Percentiles rank a stretch among this genome's conserved stretches.
Evolutionary conservation across 1,139 yeast genomes (phyloP).

Genomic region (Pichia sp.): DNA sequence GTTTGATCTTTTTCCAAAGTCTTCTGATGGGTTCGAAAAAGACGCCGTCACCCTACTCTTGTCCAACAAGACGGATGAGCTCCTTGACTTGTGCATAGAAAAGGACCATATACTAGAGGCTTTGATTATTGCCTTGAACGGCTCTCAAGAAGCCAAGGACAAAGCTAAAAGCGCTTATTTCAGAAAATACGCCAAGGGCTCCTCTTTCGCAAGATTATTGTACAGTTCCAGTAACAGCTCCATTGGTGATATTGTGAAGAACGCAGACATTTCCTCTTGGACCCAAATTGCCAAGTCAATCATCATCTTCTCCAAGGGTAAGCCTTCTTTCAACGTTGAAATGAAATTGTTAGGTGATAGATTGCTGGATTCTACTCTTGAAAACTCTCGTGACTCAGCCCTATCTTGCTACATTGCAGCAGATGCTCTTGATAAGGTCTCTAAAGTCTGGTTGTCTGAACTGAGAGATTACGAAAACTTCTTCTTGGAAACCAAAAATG

Average conservation of each 20-base stretch:
- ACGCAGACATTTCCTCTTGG: slow-evolving; percentile 79
- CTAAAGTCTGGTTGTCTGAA: slow-evolving; percentile 81
- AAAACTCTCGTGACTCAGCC: slow-evolving; percentile 59
- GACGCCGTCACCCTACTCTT: slow-evolving; percentile 56
- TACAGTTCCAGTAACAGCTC: slow-evolving; percentile 59
- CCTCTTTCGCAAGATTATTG: slow-evolving; percentile 65
- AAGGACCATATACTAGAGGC: slow-evolving; percentile 72
- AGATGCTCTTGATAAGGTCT: slow-evolving; percentile 70
- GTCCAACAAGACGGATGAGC: slow-evolving; percentile 59
- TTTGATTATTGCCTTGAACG: slow-evolving; percentile 71
- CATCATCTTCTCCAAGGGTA: slow-evolving; percentile 49
- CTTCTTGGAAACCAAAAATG: slow-evolving; percentile 35
- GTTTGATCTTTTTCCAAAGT: slow-evolving; percentile 33
- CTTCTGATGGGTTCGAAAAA: slow-evolving; percentile 34
- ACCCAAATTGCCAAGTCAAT: slow-evolving; percentile 72
- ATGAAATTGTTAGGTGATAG: slow-evolving; percentile 75
- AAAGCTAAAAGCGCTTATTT: slow-evolving; percentile 73
- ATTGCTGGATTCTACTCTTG: slow-evolving; percentile 39
- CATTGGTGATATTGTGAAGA: slow-evolving; percentile 68
- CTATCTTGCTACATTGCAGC: slow-evolving; percentile 78
- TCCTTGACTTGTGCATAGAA: slow-evolving; percentile 64
- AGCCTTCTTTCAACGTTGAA: slow-evolving; percentile 47
- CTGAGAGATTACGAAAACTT: slow-evolving; percentile 54
- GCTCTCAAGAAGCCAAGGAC: slow-evolving; percentile 55
- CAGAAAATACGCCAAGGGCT: slow-evolving; percentile 48